These are phyloP conservation scores for Camelina hispida DNA, from an alignment of 345 rosid species.

Conservation along the genomic window DNA sequence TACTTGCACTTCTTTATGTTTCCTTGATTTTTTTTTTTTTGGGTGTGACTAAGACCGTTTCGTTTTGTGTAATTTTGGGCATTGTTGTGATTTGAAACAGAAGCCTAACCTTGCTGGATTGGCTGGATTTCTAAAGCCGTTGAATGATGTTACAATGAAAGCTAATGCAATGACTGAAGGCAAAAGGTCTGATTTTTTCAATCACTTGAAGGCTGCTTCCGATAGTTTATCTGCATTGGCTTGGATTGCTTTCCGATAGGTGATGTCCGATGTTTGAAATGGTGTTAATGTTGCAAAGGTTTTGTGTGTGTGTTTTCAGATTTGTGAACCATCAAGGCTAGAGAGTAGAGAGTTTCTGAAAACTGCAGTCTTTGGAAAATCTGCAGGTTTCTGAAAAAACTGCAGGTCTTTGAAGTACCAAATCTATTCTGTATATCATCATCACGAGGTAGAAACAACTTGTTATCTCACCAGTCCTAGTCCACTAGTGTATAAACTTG, in stretches of 20 bases:
- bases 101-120: slow-evolving; percentile 78
- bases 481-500: too few relatives aligned
- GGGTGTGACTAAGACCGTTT: background rate
- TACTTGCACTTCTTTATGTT: background rate
- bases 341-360: too few relatives aligned
- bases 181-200: slow-evolving; percentile 82
- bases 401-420: too few relatives aligned
- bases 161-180: slow-evolving; percentile 85
- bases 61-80: background rate
- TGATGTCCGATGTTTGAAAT: background rate
- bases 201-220: slow-evolving; percentile 80
- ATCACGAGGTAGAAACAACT: too few relatives aligned
- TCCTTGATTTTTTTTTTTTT: background rate
- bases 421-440: too few relatives aligned
- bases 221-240: slow-evolving; percentile 90
- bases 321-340: too few relatives aligned
- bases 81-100: slow-evolving; percentile 44
- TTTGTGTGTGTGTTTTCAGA: too few relatives aligned
- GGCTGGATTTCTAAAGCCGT: slow-evolving; percentile 80
- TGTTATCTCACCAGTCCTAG: too few relatives aligned
- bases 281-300: too few relatives aligned
- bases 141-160: slow-evolving; percentile 77
- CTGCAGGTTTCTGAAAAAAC: too few relatives aligned
- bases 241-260: slow-evolving; percentile 83
- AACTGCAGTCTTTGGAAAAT: too few relatives aligned